Percentiles rank a stretch among this genome's conserved stretches.
Evolutionary conservation across 495 filamentous ascomycete species (phyloP).

Genomic region (Xylaria palmicola): DNA sequence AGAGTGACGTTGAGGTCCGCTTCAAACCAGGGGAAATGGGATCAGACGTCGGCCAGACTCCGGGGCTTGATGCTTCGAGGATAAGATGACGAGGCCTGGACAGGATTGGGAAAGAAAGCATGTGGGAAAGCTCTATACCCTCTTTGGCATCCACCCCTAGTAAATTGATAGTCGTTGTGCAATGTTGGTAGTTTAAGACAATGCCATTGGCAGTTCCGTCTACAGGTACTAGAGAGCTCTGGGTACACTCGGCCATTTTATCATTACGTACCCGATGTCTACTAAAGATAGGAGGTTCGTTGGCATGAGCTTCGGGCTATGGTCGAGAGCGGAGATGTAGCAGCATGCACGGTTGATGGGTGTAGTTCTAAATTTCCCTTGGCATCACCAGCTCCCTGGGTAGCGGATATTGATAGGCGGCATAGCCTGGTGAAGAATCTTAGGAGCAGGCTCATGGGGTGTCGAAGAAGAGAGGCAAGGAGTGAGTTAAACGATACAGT

Average conservation of each 20-base stretch:
- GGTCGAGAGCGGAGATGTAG: conserved; percentile 19
- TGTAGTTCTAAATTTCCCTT: conserved; percentile 25
- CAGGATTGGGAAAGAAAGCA: conserved; percentile 20
- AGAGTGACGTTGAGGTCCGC: conserved; percentile 12
- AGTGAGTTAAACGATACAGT: conserved; percentile 12
- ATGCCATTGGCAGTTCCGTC: conserved; percentile 26
- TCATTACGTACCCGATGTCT: neutral
- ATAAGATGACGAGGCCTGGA: conserved; percentile 24
- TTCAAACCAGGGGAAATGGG: conserved; percentile 21
- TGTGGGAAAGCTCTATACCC: conserved; percentile 26
- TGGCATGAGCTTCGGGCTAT: neutral
- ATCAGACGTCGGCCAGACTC: conserved; percentile 32
- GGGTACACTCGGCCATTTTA: conserved; percentile 27
- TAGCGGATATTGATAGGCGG: neutral
- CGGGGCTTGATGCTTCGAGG: conserved; percentile 31
- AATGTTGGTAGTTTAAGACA: conserved; percentile 35
- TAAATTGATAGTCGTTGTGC: conserved; percentile 27
- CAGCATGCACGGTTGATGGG: conserved; percentile 27
- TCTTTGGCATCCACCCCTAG: conserved; percentile 23
- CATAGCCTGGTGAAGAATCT: neutral
- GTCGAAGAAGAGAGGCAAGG: conserved; percentile 8
- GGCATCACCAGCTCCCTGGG: conserved; percentile 13
- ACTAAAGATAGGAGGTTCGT: neutral
- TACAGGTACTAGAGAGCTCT: conserved; percentile 18
- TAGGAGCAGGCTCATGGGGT: neutral